phyloP scores from a whole-genome alignment of 225 moss, liverwort and hornwort species.

The Pseudoscleropodium purum region DNA sequence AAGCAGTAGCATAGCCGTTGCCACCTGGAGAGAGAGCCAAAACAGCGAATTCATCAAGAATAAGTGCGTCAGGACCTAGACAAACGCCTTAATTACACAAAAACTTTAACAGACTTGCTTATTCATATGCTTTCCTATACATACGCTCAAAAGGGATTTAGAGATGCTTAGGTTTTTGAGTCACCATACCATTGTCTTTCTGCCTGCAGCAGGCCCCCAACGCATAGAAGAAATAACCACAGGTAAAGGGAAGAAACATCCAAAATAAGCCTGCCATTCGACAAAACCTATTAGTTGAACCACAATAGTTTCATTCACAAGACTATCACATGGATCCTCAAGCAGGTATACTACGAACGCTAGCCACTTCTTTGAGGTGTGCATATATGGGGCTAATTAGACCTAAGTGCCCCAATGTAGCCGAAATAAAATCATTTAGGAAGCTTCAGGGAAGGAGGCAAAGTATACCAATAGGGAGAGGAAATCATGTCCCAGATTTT shows the following conservation, averaged over 20 bases:
- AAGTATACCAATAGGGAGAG: not conserved
- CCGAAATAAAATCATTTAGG: not conserved
- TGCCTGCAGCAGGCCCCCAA: slow-evolving; percentile 92
- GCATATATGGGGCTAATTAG: not conserved
- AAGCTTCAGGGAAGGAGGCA: not conserved
- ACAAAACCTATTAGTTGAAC: not conserved
- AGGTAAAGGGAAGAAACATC: slow-evolving; percentile 96
- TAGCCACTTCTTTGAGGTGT: not conserved
- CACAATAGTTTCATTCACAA: not conserved
- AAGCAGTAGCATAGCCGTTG: slow-evolving; percentile 75
- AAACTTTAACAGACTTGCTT: not conserved
- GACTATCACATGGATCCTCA: not conserved
- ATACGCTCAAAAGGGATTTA: not conserved
- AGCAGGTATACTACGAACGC: not conserved
- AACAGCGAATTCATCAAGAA: not conserved
- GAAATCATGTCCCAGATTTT: not conserved
- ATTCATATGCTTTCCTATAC: not conserved
- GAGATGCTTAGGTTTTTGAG: not conserved
- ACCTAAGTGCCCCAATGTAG: not conserved
- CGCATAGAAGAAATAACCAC: slow-evolving; percentile 97
- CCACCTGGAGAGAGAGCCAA: slow-evolving; percentile 37
- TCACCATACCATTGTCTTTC: slow-evolving; percentile 80
- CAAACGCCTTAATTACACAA: not conserved
- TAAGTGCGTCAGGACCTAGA: not conserved
- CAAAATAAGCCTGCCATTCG: slow-evolving; percentile 70